A percentile compares a stretch with the other conserved stretches of the same genome.
phyloP scores from a whole-genome alignment of 176 grass and related monocot species.

The Aegilops sharonensis region DNA sequence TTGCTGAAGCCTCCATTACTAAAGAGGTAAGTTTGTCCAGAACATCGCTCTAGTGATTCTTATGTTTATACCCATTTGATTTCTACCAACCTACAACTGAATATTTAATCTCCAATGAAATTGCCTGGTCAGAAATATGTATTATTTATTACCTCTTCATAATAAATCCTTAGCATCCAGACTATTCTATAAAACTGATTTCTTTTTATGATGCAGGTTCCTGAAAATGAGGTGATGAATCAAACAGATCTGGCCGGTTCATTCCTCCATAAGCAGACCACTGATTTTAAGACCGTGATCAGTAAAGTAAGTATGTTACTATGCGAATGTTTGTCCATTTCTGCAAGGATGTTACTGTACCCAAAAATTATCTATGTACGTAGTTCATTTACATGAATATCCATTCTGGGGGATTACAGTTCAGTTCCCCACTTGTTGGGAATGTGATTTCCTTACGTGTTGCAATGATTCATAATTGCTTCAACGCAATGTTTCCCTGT shows the following conservation, averaged over 20 bases:
- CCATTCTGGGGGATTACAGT: not conserved
- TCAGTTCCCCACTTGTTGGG: not conserved
- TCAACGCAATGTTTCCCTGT: slow-evolving; percentile 16
- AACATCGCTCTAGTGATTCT: not conserved
- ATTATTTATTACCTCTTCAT: not conserved
- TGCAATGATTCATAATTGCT: not conserved
- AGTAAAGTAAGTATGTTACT: slow-evolving; percentile 10
- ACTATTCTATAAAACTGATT: slow-evolving; percentile 22
- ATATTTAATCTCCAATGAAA: not conserved
- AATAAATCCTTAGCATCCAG: not conserved
- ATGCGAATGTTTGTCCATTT: slow-evolving; percentile 7
- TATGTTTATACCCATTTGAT: slow-evolving; percentile 7
- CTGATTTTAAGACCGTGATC: not conserved
- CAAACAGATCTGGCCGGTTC: slow-evolving; percentile 1
- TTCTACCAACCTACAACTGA: not conserved
- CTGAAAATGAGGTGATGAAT: slow-evolving; percentile 16
- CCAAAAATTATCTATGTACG: not conserved
- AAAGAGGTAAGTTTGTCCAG: slow-evolving; percentile 35
- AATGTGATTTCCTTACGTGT: slow-evolving; percentile 16
- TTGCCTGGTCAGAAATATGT: not conserved
- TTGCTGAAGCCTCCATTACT: slow-evolving; percentile 31
- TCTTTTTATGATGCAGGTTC: slow-evolving; percentile 13
- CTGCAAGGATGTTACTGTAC: not conserved
- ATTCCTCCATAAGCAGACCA: slow-evolving; percentile 20
- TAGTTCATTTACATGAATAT: not conserved